Evolutionary conservation across 108 stramenopile genomes (phyloP).

Genomic region (Skeletonema grethae): DNA sequence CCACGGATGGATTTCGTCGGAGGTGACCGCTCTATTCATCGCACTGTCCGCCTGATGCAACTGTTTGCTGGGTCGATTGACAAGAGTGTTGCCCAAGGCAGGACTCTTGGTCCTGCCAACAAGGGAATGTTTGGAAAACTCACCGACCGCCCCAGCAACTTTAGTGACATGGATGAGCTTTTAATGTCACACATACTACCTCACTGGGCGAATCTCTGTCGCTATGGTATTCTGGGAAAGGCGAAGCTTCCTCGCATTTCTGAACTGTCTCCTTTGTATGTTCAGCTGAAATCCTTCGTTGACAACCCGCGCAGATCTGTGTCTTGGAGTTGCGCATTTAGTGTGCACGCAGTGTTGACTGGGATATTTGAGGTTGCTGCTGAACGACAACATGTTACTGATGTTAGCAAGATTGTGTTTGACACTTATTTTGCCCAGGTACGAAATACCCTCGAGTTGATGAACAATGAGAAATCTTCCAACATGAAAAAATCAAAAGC

Average conservation of each 20-base stretch:
- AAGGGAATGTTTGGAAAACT: constrained; percentile 44
- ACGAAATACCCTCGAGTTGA: constrained; percentile 1
- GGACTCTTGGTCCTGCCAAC: neutral
- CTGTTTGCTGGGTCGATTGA: constrained; percentile 32
- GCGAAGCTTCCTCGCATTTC: constrained; percentile 20
- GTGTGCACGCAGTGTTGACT: constrained; percentile 53
- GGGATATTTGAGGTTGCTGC: constrained; percentile 41
- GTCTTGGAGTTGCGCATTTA: constrained; percentile 51
- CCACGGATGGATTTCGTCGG: constrained; percentile 28
- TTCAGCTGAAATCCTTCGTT: constrained; percentile 29
- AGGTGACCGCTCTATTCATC: constrained; percentile 46
- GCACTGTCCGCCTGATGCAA: constrained; percentile 52
- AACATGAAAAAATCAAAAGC: constrained; percentile 1
- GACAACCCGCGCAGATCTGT: constrained; percentile 44
- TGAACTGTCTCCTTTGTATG: constrained; percentile 37
- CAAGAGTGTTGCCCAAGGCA: neutral
- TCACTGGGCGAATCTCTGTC: constrained; percentile 26
- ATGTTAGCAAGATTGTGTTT: constrained; percentile 24
- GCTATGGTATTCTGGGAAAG: constrained; percentile 36
- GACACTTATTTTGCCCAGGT: constrained; percentile 15
- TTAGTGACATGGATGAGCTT: constrained; percentile 54
- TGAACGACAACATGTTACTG: constrained; percentile 9
- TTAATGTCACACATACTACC: constrained; percentile 57
- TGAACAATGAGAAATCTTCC: constrained; percentile 9
- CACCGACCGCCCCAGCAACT: constrained; percentile 27